phyloP scores from a whole-genome alignment of 768 basidiomycete genomes.

The Hirschioporus abietinus region DNA sequence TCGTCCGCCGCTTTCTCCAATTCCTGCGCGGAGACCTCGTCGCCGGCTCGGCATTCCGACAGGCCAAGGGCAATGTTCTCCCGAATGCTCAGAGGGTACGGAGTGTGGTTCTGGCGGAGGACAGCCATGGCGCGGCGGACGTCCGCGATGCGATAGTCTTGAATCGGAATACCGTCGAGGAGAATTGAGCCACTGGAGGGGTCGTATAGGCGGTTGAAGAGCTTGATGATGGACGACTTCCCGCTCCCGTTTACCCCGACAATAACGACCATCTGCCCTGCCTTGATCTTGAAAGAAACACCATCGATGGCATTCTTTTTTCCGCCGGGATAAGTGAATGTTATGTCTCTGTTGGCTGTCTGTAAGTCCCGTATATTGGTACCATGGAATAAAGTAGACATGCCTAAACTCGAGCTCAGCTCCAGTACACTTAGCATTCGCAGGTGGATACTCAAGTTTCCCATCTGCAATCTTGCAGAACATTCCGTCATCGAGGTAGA shows the following conservation, averaged over 20 bases:
- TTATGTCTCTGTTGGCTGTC: neutral
- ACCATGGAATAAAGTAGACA: neutral
- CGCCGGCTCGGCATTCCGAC: conserved; percentile 20
- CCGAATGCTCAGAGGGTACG: conserved; percentile 32
- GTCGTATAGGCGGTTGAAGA: conserved; percentile 31
- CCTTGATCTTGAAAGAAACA: conserved; percentile 26
- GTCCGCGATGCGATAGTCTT: conserved; percentile 24
- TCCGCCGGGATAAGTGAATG: conserved; percentile 7
- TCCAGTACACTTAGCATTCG: neutral
- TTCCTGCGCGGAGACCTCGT: conserved; percentile 10
- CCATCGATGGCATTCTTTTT: conserved; percentile 19
- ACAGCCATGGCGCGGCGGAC: conserved; percentile 36
- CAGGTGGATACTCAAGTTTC: conserved; percentile 7
- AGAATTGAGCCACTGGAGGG: conserved; percentile 32
- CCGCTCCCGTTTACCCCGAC: conserved; percentile 31
- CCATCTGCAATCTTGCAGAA: conserved; percentile 10
- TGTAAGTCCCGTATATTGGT: neutral
- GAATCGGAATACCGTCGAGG: conserved; percentile 32
- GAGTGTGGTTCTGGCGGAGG: conserved; percentile 34
- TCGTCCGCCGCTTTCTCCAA: conserved; percentile 8
- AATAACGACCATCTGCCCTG: conserved; percentile 29
- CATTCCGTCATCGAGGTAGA: conserved; percentile 8
- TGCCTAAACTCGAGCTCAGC: neutral
- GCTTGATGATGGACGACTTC: conserved; percentile 34
- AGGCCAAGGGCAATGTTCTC: conserved; percentile 34